Evolutionary conservation across 2,329 filamentous ascomycete genomes (phyloP).

Genomic region (Calonectria ilicicola): DNA sequence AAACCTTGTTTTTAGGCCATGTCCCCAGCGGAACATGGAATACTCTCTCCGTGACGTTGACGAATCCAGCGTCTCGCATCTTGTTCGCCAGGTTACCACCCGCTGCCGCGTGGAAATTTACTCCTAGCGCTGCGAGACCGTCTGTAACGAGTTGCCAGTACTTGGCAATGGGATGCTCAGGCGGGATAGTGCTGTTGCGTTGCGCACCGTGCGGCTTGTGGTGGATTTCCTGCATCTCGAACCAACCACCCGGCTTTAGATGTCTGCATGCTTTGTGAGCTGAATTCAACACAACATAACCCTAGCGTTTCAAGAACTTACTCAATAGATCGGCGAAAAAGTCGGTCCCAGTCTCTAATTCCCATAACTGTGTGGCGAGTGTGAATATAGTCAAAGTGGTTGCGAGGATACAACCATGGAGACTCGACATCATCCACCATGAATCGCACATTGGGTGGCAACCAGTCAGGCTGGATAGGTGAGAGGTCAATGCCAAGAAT

Average conservation of each 20-base stretch:
- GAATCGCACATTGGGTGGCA: conserved; percentile 68
- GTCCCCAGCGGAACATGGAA: conserved; percentile 66
- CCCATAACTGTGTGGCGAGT: conserved; percentile 68
- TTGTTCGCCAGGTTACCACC: conserved; percentile 54
- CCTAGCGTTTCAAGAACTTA: conserved; percentile 15
- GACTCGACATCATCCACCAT: conserved; percentile 69
- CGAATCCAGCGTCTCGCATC: conserved; percentile 64
- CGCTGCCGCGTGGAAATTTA: conserved; percentile 59
- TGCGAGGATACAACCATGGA: conserved; percentile 64
- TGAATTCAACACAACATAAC: background rate
- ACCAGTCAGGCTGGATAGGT: conserved; percentile 62
- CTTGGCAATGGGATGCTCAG: conserved; percentile 55
- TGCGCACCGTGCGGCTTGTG: conserved; percentile 60
- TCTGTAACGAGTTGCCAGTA: conserved; percentile 61
- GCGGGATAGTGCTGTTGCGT: conserved; percentile 50
- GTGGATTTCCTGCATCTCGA: conserved; percentile 67
- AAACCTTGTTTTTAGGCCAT: conserved; percentile 63
- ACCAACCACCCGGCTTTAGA: conserved; percentile 66
- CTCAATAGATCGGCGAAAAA: conserved; percentile 53
- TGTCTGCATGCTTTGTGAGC: conserved; percentile 49
- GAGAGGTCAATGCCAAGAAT: conserved; percentile 60
- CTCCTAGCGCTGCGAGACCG: conserved; percentile 57
- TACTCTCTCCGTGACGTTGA: conserved; percentile 62
- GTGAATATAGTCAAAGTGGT: conserved; percentile 72
- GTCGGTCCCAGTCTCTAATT: conserved; percentile 65